Base-by-base conservation (phyloP, 2,329 filamentous ascomycete genomes). In the Rhinocladiella mackenziei region DNA sequence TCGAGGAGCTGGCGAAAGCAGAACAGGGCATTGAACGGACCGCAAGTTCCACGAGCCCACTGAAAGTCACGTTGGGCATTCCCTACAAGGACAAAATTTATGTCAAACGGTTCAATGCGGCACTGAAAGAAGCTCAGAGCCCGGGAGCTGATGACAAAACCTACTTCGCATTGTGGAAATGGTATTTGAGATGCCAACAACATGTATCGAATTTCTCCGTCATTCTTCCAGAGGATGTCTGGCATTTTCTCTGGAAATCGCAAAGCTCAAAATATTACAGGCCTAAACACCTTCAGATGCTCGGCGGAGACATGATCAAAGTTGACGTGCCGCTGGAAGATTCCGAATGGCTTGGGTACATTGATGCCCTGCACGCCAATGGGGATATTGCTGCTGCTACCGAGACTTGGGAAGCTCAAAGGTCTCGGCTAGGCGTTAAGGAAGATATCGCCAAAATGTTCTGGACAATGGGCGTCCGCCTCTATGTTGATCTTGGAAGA, bases 191-290 rank as follows among this genome's bases (percentile, higher is more conserved):
- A 20, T 75, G 71, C 57, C 72, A 73, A 54, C 65, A 69, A 45
- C 56, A 64, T 4, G 56, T 76, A 20, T 60, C 68, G 2, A 62
- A 58, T 1, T 70, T 70, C 48, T 74, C 80, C 65, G 61, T 70
- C 25, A 70, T 71, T 20, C 72, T 89, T n/a, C 76, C 83, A 0
- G 58, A 69, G 7, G 70, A 75, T 11, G 72, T 78, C 3, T 84
- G 84, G 78, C 65, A 76, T n/a, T 60, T 80, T 2, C 62, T 91
- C 6, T 91, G 84, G 84, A 67, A 73, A 31, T 77, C 80, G 1
- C 70, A 72, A 50, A 51, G 32, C 67, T 75, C 5, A 48, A 53
- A 14, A 70, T 7, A 65, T 68, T 33, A 78, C 51, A 76, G 80
- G 20, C 73, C 84, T 60, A 65, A 72, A 4, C 81, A 83, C 57